Conservation (phyloP, 805 yeast species). For the Cyberlindnera samutprakarnensis region DNA sequence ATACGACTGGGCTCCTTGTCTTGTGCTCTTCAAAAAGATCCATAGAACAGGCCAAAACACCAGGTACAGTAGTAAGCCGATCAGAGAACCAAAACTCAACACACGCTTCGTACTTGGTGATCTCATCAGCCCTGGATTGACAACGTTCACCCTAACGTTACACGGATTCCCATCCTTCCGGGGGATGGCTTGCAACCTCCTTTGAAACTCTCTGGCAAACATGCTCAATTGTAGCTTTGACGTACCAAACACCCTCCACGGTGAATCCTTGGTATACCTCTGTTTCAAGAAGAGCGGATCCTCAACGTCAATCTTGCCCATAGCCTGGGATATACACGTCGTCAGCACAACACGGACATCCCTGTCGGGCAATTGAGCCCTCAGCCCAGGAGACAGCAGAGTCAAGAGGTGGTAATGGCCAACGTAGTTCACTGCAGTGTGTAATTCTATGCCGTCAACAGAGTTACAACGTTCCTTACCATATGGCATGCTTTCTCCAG, state of each 20-base stretch:
- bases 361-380: slow-evolving; percentile 89
- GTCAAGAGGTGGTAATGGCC: slow-evolving; percentile 78
- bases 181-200: slow-evolving; percentile 47
- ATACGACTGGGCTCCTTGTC: slow-evolving; percentile 74
- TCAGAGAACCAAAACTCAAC: slow-evolving; percentile 65
- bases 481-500: slow-evolving; percentile 74
- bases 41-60: slow-evolving; percentile 77
- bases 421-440: slow-evolving; percentile 74
- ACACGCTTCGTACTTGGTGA: slow-evolving; percentile 79
- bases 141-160: slow-evolving; percentile 63
- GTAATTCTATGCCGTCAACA: slow-evolving; percentile 79
- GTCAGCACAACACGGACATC: slow-evolving; percentile 82
- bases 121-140: slow-evolving; percentile 90
- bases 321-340: slow-evolving; percentile 68
- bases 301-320: slow-evolving; percentile 55
- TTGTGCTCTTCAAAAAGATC: slow-evolving; percentile 67
- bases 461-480: slow-evolving; percentile 59
- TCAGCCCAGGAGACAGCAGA: slow-evolving; percentile 72
- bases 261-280: slow-evolving; percentile 50
- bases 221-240: slow-evolving; percentile 71
- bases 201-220: slow-evolving; percentile 75
- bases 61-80: slow-evolving; percentile 56
- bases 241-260: slow-evolving; percentile 76
- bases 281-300: slow-evolving; percentile 58
- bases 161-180: slow-evolving; percentile 66